A percentile compares a stretch with the other conserved stretches of the same genome.
Conservation (phyloP, 148 eudicot species). For the Bassia scoparia region DNA sequence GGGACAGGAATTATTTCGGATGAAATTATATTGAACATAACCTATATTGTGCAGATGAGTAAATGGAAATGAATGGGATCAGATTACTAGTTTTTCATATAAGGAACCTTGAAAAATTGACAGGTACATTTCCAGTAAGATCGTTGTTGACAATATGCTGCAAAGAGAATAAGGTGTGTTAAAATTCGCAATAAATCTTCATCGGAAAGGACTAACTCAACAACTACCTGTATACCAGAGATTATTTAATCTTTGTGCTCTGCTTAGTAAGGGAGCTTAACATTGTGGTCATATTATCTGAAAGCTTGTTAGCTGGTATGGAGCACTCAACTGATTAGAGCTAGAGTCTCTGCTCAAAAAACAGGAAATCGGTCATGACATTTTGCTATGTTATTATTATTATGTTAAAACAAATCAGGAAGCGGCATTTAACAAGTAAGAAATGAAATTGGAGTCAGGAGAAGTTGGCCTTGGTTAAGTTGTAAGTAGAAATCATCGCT, state of each 20-base stretch:
- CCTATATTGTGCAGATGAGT: too few relatives aligned
- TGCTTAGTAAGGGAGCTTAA: conserved; percentile 28
- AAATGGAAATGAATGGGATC: neutral
- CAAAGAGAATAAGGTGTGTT: conserved; percentile 7
- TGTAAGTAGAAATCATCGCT: conserved; percentile 22
- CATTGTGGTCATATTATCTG: conserved; percentile 59
- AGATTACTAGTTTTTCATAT: conserved; percentile 50
- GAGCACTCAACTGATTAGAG: conserved; percentile 55
- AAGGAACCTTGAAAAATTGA: conserved; percentile 52
- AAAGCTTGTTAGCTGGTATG: conserved; percentile 49
- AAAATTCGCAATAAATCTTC: neutral
- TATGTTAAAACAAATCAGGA: too few relatives aligned
- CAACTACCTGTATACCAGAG: neutral
- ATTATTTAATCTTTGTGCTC: neutral
- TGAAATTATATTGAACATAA: too few relatives aligned
- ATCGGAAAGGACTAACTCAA: neutral
- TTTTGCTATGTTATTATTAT: neutral
- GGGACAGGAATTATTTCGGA: neutral
- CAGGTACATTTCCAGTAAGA: conserved; percentile 53
- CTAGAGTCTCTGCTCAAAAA: conserved; percentile 57
- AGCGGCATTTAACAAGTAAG: neutral
- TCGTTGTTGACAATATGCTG: conserved; percentile 65
- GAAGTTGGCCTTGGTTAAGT: too few relatives aligned
- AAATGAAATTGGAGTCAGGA: neutral
- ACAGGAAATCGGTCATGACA: conserved; percentile 5